Conservation (phyloP, 495 filamentous ascomycete species). For the Penicillium waksmanii region DNA sequence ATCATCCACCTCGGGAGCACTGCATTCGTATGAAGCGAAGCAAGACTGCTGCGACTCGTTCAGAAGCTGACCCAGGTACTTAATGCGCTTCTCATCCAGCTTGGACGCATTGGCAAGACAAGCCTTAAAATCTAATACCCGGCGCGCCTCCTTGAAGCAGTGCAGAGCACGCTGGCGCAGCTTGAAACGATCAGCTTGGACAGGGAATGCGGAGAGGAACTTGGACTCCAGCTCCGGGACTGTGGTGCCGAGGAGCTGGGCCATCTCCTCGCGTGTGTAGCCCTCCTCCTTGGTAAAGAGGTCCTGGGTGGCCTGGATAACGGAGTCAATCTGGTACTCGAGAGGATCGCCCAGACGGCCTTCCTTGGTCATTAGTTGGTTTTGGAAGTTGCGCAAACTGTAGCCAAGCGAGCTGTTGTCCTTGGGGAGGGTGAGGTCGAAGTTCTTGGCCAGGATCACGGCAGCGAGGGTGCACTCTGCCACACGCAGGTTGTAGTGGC, state of each 20-base stretch:
- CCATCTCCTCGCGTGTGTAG: slow-evolving; percentile 87
- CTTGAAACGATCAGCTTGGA: slow-evolving; percentile 85
- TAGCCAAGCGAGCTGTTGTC: slow-evolving; percentile 85
- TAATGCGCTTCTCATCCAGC: slow-evolving; percentile 63
- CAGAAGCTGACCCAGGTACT: slow-evolving; percentile 77
- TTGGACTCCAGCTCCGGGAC: slow-evolving; percentile 70
- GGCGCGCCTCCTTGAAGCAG: slow-evolving; percentile 85
- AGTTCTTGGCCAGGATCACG: slow-evolving; percentile 66
- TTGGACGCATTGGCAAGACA: slow-evolving; percentile 61
- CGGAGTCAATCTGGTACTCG: slow-evolving; percentile 67
- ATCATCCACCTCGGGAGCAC: slow-evolving; percentile 84
- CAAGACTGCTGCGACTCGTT: slow-evolving; percentile 90
- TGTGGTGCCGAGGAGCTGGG: slow-evolving; percentile 67
- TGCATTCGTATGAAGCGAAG: slow-evolving; percentile 83
- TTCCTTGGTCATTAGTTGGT: slow-evolving; percentile 71
- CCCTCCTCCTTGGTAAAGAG: slow-evolving; percentile 74
- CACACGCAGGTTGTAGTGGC: slow-evolving; percentile 95
- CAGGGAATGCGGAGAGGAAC: slow-evolving; percentile 83
- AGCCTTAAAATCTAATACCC: slow-evolving; percentile 80
- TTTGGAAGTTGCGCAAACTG: slow-evolving; percentile 84
- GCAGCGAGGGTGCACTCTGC: slow-evolving; percentile 94
- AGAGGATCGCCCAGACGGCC: slow-evolving; percentile 58
- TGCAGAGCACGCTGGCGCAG: slow-evolving; percentile 85
- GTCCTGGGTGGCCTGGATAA: slow-evolving; percentile 65
- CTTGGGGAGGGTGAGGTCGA: slow-evolving; percentile 66